Conservation (phyloP, 2,329 filamentous ascomycete species). For the Bipolaris cookei region DNA sequence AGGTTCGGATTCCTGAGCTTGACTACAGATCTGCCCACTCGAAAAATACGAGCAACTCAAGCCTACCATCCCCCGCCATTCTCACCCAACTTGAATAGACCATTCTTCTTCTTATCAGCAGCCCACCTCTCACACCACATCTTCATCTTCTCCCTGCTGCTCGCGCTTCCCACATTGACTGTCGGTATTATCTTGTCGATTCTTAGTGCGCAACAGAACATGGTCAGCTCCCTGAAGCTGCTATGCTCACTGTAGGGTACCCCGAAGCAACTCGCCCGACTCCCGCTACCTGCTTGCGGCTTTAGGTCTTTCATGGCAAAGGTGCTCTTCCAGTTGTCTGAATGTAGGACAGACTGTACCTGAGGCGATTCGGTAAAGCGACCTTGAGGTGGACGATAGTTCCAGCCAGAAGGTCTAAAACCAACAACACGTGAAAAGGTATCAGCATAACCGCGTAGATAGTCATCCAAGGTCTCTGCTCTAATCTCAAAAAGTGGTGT, state of each 20-base stretch:
- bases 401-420: constrained; percentile 94
- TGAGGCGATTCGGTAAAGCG: constrained; percentile 67
- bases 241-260: constrained; percentile 97
- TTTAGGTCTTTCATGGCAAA: constrained; percentile 76
- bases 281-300: constrained; percentile 82
- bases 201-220: constrained; percentile 86
- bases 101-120: constrained; percentile 66
- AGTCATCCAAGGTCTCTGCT: constrained; percentile 88
- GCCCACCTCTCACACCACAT: constrained; percentile 70
- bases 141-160: constrained; percentile 70
- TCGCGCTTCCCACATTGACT: constrained; percentile 78
- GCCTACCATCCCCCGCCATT: constrained; percentile 21
- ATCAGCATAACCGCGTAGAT: constrained; percentile 78
- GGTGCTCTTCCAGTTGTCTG: constrained; percentile 74
- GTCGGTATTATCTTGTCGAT: constrained; percentile 93
- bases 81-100: constrained; percentile 55
- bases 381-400: constrained; percentile 75
- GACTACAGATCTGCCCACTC: not conserved
- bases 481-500: constrained; percentile 94
- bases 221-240: constrained; percentile 89
- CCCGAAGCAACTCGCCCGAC: constrained; percentile 84
- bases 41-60: not conserved
- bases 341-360: constrained; percentile 69
- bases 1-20: not conserved
- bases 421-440: constrained; percentile 87